Conservation (phyloP, 192 early-diverging fungal species). For the Allomyces macrogynus region DNA sequence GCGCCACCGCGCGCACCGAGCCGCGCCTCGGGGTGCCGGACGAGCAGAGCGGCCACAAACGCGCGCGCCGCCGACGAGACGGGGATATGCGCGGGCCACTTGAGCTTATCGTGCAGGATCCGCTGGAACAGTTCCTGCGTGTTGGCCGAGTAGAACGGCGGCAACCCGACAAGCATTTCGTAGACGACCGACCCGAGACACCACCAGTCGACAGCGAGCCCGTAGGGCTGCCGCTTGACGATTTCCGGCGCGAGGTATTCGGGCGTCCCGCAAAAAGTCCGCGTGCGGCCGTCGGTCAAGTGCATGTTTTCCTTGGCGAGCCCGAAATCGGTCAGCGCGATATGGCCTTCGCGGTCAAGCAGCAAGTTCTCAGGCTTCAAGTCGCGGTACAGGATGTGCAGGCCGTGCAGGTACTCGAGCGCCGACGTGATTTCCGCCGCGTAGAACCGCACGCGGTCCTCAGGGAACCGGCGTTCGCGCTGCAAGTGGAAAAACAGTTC, state of each 20-base stretch:
- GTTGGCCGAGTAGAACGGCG: conserved; percentile 36
- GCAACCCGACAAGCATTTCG: conserved; percentile 39
- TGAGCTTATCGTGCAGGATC: conserved; percentile 17
- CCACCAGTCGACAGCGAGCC: conserved; percentile 54
- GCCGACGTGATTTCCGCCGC: conserved; percentile 24
- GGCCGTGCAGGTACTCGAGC: neutral
- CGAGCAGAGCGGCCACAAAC: conserved; percentile 29
- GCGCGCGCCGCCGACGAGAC: conserved; percentile 11
- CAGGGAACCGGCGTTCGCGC: conserved; percentile 35
- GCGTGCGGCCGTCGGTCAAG: conserved; percentile 71
- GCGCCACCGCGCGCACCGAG: conserved; percentile 35
- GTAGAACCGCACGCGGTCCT: conserved; percentile 37
- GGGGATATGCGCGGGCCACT: conserved; percentile 13
- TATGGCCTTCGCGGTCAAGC: conserved; percentile 82
- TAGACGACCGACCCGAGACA: conserved; percentile 54
- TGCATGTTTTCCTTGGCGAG: conserved; percentile 87
- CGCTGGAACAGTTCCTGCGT: conserved; percentile 21
- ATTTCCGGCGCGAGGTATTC: conserved; percentile 67
- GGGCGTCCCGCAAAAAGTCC: conserved; percentile 95
- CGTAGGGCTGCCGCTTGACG: conserved; percentile 37
- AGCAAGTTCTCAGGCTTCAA: conserved; percentile 95
- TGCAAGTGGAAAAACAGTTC: conserved; percentile 55
- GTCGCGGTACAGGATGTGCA: conserved; percentile 25
- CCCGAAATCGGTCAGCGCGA: conserved; percentile 85
- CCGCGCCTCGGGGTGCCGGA: conserved; percentile 36